Conservation (phyloP, 192 early-diverging fungal species). For the Linnemannia elongata region DNA sequence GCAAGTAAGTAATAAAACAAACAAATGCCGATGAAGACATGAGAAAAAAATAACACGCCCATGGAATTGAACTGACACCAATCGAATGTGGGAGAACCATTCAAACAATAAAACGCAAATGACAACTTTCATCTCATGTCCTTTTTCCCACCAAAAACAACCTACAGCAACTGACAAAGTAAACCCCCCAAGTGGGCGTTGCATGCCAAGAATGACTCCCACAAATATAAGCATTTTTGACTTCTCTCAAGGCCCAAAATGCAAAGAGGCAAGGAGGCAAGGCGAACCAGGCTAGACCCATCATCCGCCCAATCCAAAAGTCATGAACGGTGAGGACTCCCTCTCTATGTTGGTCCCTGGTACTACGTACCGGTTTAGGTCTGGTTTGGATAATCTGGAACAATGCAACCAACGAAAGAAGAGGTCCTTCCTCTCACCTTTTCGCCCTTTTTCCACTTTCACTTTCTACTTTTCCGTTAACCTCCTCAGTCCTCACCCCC, state of each 20-base stretch:
- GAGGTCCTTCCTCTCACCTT: neutral
- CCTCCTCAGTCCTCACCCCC: neutral
- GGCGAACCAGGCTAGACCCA: neutral
- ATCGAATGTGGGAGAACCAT: neutral
- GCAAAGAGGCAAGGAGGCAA: neutral
- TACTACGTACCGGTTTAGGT: neutral
- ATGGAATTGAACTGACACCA: no score
- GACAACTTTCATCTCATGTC: neutral
- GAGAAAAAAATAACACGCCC: no score
- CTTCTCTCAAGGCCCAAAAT: neutral
- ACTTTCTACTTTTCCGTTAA: neutral
- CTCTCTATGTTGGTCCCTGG: neutral
- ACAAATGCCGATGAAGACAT: no score
- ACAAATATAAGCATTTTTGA: neutral
- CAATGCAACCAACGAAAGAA: neutral
- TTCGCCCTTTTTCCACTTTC: conserved; percentile 5
- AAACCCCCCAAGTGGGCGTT: neutral
- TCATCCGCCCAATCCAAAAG: neutral
- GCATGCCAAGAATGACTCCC: neutral
- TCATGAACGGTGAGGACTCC: neutral
- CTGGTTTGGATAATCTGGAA: neutral
- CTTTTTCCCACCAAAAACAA: conserved; percentile 1
- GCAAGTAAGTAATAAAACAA: no score
- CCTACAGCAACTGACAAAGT: neutral
- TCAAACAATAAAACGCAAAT: neutral